A percentile compares a stretch with the other conserved stretches of the same genome.
Conservation (phyloP, 192 early-diverging fungal species). For the Backusella psychrophila region DNA sequence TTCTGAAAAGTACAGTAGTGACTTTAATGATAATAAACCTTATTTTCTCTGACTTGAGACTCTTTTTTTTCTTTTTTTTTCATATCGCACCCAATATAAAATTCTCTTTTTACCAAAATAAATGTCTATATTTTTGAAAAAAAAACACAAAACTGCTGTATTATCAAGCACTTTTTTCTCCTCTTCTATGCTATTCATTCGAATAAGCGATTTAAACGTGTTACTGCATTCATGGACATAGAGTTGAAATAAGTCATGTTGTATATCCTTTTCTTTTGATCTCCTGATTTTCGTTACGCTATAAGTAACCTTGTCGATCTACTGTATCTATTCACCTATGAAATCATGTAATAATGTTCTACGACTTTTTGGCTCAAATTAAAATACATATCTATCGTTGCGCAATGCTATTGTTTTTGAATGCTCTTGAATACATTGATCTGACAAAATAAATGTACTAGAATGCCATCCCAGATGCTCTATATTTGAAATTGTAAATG, state of each 20-base stretch:
- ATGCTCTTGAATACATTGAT: background rate
- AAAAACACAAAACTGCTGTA: too few relatives aligned
- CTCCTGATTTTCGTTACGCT: background rate
- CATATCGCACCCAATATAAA: too few relatives aligned
- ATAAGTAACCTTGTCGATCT: background rate
- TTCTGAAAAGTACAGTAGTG: background rate
- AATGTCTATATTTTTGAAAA: too few relatives aligned
- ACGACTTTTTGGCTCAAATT: background rate
- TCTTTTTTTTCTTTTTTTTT: background rate
- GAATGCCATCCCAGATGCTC: background rate
- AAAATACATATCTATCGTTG: background rate
- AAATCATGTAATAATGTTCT: background rate
- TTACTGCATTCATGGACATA: background rate
- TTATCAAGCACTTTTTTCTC: background rate
- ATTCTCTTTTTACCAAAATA: too few relatives aligned
- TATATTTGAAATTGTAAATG: too few relatives aligned
- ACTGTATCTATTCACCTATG: background rate
- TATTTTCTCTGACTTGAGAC: background rate
- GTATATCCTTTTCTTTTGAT: background rate
- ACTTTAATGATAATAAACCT: background rate
- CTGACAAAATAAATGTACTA: background rate
- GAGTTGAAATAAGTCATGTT: background rate
- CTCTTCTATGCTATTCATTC: background rate
- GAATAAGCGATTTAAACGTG: background rate
- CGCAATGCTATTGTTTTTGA: background rate